Evolutionary conservation across 1,284 basidiomycete genomes (phyloP).

Genomic region (Cerioporus squamosus): DNA sequence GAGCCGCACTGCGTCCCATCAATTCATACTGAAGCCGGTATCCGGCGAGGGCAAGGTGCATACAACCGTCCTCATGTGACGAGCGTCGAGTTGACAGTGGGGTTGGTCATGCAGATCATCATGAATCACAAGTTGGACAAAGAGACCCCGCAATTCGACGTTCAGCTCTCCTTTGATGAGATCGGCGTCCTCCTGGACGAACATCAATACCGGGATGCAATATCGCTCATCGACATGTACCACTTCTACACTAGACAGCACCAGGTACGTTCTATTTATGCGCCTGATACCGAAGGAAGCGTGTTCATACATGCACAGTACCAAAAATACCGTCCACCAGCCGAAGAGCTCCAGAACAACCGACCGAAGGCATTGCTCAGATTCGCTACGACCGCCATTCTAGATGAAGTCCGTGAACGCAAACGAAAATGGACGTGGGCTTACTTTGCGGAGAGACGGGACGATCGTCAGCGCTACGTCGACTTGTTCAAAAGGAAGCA

Average conservation of each 20-base stretch:
- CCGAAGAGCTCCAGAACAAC: conserved; percentile 67
- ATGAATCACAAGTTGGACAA: conserved; percentile 83
- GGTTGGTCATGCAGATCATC: conserved; percentile 56
- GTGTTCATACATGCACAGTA: conserved; percentile 57
- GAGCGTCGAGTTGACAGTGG: neutral
- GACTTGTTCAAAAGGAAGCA: conserved; percentile 85
- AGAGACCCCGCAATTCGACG: conserved; percentile 85
- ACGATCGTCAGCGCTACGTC: conserved; percentile 87
- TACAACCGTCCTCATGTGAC: conserved; percentile 1
- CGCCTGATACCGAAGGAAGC: neutral
- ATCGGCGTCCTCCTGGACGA: conserved; percentile 94
- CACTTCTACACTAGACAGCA: conserved; percentile 94
- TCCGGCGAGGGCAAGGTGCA: conserved; percentile 90
- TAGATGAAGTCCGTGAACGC: conserved; percentile 87
- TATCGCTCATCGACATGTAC: conserved; percentile 96
- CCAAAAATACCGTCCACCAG: conserved; percentile 75
- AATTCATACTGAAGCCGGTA: conserved; percentile 96
- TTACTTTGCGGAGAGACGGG: conserved; percentile 88
- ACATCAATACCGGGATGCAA: conserved; percentile 94
- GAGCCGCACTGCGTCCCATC: conserved; percentile 68
- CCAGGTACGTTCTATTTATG: conserved; percentile 57
- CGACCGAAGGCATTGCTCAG: conserved; percentile 74
- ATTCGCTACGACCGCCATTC: conserved; percentile 86
- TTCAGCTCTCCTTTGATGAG: conserved; percentile 91
- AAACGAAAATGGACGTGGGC: conserved; percentile 91